These are phyloP conservation scores for Dichomitus squalens DNA, from an alignment of 1,284 basidiomycete species.

Conservation along the genomic window DNA sequence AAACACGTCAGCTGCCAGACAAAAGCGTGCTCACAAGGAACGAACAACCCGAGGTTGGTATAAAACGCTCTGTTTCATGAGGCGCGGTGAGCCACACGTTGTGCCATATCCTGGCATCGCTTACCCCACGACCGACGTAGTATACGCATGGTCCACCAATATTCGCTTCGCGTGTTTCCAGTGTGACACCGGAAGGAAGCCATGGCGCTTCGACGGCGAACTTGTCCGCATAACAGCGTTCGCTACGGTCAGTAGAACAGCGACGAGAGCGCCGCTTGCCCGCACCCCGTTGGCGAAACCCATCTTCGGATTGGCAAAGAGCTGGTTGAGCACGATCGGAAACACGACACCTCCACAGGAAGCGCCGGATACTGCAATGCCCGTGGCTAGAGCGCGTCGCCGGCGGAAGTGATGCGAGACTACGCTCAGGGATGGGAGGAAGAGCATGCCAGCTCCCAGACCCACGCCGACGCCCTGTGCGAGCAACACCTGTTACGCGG, in stretches of 20 bases:
- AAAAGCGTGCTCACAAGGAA: slow-evolving; percentile 42
- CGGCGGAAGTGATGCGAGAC: slow-evolving; percentile 50
- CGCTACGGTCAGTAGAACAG: slow-evolving; percentile 51
- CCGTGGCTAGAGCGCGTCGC: slow-evolving; percentile 51
- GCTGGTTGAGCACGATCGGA: slow-evolving; percentile 55
- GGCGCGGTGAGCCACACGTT: background rate
- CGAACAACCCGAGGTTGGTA: slow-evolving; percentile 48
- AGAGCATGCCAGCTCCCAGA: slow-evolving; percentile 50
- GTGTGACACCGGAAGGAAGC: slow-evolving; percentile 4
- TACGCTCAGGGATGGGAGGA: slow-evolving; percentile 52
- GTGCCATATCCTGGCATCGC: slow-evolving; percentile 13
- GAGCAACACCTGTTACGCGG: slow-evolving; percentile 45
- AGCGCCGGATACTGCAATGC: slow-evolving; percentile 50
- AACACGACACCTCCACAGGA: slow-evolving; percentile 52
- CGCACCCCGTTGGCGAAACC: slow-evolving; percentile 65
- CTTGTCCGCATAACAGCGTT: slow-evolving; percentile 61
- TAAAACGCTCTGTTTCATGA: slow-evolving; percentile 39
- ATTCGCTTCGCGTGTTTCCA: slow-evolving; percentile 27
- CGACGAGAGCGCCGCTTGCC: slow-evolving; percentile 67
- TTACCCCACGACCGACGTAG: slow-evolving; percentile 46
- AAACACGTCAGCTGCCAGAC: background rate
- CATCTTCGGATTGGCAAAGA: slow-evolving; percentile 63
- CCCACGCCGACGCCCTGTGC: slow-evolving; percentile 56
- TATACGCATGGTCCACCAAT: slow-evolving; percentile 45
- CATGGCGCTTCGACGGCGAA: slow-evolving; percentile 32